Evolutionary conservation across 352 stramenopile species (phyloP).

Genomic region (Pythium insidiosum): DNA sequence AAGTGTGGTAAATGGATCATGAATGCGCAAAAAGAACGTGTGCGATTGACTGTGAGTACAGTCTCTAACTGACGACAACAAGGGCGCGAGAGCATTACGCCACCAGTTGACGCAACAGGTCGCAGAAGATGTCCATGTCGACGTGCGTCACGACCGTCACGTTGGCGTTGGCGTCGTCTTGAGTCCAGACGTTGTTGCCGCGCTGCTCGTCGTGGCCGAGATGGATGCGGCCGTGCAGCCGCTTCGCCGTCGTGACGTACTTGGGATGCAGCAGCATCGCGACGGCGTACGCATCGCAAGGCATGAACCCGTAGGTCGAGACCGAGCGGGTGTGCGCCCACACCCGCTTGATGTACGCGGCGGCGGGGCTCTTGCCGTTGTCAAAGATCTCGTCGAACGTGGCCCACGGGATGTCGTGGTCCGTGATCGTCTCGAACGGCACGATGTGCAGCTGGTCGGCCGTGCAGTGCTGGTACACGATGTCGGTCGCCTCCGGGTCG

Average conservation of each 20-base stretch:
- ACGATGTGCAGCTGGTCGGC: constrained; percentile 56
- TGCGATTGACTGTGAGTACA: too few species aligned
- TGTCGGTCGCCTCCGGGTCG: constrained; percentile 71
- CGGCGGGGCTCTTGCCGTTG: constrained; percentile 22
- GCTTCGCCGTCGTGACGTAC: constrained; percentile 36
- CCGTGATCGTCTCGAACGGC: constrained; percentile 57
- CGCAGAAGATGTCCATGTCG: constrained; percentile 48
- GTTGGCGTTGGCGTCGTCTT: constrained; percentile 34
- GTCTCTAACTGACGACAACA: too few species aligned
- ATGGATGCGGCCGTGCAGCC: constrained; percentile 43
- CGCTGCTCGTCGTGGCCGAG: constrained; percentile 45
- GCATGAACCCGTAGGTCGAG: constrained; percentile 36
- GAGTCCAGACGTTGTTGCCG: constrained; percentile 40
- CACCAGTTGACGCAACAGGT: constrained; percentile 40
- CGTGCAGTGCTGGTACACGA: constrained; percentile 57
- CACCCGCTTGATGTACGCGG: constrained; percentile 47
- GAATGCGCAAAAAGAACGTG: too few species aligned
- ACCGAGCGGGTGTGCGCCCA: constrained; percentile 55
- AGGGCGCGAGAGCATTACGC: too few species aligned
- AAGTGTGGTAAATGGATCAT: too few species aligned
- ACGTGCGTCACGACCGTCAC: constrained; percentile 61
- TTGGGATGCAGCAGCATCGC: constrained; percentile 47
- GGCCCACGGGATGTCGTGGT: constrained; percentile 49
- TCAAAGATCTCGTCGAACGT: constrained; percentile 65
- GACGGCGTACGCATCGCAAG: constrained; percentile 70